Evolutionary conservation across 73 alveolate genomes (phyloP).

Genomic region (Halteria grandinella): DNA sequence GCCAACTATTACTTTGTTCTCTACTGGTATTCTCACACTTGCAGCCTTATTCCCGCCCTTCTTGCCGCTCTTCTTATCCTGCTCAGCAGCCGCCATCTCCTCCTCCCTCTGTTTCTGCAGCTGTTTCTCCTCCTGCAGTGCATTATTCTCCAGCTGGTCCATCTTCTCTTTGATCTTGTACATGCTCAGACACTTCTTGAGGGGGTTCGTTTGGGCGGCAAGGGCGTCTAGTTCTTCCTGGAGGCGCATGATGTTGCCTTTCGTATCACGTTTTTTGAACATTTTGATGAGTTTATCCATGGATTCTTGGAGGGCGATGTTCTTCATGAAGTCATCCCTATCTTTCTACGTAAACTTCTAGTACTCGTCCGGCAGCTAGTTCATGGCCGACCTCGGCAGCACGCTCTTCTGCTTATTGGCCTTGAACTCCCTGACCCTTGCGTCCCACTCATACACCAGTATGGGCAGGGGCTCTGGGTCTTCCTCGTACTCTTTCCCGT

Average conservation of each 20-base stretch:
- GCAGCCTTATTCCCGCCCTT: not conserved
- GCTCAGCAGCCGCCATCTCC: too few species aligned
- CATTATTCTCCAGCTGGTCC: slow-evolving; percentile 27
- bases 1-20: too few species aligned
- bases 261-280: slow-evolving; percentile 23
- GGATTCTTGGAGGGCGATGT: not conserved
- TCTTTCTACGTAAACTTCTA: slow-evolving; percentile 29
- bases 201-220: not conserved
- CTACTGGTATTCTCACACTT: too few species aligned
- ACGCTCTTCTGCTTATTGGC: not conserved
- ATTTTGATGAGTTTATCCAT: slow-evolving; percentile 13
- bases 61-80: not conserved
- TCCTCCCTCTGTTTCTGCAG: slow-evolving; percentile 2
- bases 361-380: slow-evolving; percentile 1
- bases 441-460: not conserved
- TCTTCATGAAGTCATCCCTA: slow-evolving; percentile 15
- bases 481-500: slow-evolving; percentile 7
- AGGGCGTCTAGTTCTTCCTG: slow-evolving; percentile 27
- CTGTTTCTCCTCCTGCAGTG: not conserved
- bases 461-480: slow-evolving; percentile 19
- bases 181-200: slow-evolving; percentile 43
- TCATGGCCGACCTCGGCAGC: slow-evolving; percentile 5
- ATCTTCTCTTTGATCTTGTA: slow-evolving; percentile 39
- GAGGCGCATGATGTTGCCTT: slow-evolving; percentile 12
- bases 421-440: not conserved